Base-by-base conservation (phyloP, 2,329 filamentous ascomycete genomes). In the Raffaelea albimanens region DNA sequence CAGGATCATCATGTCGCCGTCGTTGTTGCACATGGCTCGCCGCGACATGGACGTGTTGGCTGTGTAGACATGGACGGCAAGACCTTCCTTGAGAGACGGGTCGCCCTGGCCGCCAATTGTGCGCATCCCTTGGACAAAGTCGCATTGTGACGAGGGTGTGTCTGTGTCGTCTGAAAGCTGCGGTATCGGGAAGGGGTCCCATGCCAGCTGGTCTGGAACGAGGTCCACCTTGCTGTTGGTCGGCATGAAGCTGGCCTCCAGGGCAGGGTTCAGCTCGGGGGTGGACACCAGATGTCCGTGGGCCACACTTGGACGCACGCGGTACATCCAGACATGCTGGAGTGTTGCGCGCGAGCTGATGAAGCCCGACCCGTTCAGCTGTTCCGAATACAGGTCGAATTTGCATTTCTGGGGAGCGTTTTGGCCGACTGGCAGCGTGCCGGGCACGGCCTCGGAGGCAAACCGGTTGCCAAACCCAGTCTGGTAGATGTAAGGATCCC, bases 1-100 rank as follows among this genome's bases (percentile, higher is more conserved):
- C 3, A 85, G 70, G 42, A 85, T 80, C 45, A 85, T 65, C 51
- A 82, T 74, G 58, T 85, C 82, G 16, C 82, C 82, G 50, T 86
- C 82, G 2, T 78, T 76, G 54, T 74, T 75, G 54, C 66, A 70
- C 48, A 74, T 75, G 0, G 73, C 72, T 11, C 63, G 58, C 3
- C 65, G 63, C 2, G 63, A 59, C 73, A 76, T 76, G 54, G 58
- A 64, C 8, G 62, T 61, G 47, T 71, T 73, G 47, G 67, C 64
- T 41, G 67, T 61, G 52, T 72, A 76, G 41, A 73, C 62, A 51
- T 75, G 71, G 1, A 71, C 63, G 3, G 72, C 72, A 8, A 76
- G 56, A 2, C 73, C 73, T 51, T 73, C 68, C 21, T 66, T 61
- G 2, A 73, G 60, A 2, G 70, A 69, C 3, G 72, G 69, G 34